Percentiles rank a stretch among this genome's conserved stretches.
phyloP scores from a whole-genome alignment of 225 moss, liverwort and hornwort species.

The Marchantia paleacea region DNA sequence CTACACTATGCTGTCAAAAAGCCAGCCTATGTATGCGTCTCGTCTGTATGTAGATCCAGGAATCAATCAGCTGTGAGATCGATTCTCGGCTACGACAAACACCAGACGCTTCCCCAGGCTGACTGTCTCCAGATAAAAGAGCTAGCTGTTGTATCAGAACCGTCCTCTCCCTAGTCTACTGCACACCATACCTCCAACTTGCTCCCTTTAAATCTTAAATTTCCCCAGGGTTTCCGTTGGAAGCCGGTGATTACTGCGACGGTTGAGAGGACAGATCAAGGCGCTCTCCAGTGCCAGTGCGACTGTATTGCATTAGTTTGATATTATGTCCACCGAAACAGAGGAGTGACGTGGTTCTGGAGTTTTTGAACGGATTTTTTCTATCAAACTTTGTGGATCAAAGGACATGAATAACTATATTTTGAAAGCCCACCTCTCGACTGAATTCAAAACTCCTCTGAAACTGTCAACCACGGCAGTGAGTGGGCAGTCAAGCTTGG shows the following conservation, averaged over 20 bases:
- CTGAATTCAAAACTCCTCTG: too few species aligned
- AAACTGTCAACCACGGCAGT: too few species aligned
- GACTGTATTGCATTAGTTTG: too few species aligned
- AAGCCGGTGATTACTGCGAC: neutral
- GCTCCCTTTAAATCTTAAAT: neutral
- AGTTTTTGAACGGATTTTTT: too few species aligned
- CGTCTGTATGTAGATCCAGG: neutral
- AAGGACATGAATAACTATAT: too few species aligned
- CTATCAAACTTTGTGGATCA: too few species aligned
- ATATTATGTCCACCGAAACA: too few species aligned
- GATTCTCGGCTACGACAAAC: neutral
- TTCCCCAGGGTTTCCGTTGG: neutral
- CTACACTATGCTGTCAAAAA: neutral
- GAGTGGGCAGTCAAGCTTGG: too few species aligned
- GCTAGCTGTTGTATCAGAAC: neutral
- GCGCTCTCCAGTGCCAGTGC: too few species aligned
- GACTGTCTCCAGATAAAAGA: neutral
- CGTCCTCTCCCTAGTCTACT: neutral
- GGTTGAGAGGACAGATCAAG: too few species aligned
- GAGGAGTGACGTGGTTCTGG: too few species aligned
- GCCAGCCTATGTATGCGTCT: neutral
- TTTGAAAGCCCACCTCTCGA: too few species aligned
- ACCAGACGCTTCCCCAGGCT: neutral
- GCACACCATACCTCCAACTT: neutral
- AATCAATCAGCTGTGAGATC: neutral